A percentile compares a stretch with the other conserved stretches of the same genome.
These are phyloP conservation scores for Quercus berberidifolia DNA, from an alignment of 306 rosid species.

Conservation along the genomic window DNA sequence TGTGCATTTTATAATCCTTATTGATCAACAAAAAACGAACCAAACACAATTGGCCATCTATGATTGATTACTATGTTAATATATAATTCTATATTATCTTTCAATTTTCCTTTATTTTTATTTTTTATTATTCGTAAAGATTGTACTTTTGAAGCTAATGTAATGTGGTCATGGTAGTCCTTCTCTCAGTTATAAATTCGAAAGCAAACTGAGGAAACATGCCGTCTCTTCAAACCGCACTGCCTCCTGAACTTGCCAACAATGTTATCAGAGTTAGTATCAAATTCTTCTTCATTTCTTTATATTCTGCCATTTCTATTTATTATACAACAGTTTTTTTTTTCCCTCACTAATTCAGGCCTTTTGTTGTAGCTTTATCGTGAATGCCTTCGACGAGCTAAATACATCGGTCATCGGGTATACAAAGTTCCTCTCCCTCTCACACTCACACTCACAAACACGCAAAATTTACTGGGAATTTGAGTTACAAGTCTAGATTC, in stretches of 20 bases:
- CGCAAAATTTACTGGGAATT: background rate
- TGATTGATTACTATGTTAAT: too few species aligned
- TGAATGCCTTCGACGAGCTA: conserved; percentile 90
- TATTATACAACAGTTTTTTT: background rate
- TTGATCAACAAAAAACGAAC: background rate
- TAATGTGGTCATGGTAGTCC: background rate
- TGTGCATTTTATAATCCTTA: background rate
- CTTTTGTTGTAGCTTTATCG: conserved; percentile 67
- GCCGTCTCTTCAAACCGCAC: conserved; percentile 94
- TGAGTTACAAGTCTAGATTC: background rate
- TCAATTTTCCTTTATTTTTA: background rate
- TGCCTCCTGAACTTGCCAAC: conserved; percentile 95
- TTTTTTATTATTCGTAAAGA: background rate
- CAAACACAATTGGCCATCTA: background rate
- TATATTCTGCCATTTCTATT: background rate
- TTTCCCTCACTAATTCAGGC: background rate
- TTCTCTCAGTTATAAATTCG: conserved; percentile 16
- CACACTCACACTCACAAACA: background rate
- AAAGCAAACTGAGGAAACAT: conserved; percentile 20
- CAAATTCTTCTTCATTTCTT: background rate
- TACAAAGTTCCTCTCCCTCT: background rate
- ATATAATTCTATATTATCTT: too few species aligned
- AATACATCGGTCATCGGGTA: conserved; percentile 81
- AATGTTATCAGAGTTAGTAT: conserved; percentile 69
- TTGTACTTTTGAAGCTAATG: background rate